Conservation (phyloP, 768 basidiomycete species). For the Pholiota conissans region DNA sequence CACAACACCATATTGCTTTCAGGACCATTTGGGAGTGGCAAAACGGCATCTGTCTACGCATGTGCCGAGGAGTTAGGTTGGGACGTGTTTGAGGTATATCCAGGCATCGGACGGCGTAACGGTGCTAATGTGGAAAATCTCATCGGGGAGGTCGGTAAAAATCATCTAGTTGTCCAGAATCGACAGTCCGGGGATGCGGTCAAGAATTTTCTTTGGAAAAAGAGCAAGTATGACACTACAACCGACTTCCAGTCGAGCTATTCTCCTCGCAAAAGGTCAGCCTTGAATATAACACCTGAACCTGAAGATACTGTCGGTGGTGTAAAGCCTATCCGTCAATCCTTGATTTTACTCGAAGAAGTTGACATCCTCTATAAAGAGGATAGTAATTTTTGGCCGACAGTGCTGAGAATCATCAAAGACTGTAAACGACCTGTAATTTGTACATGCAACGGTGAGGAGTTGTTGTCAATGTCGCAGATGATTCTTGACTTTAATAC, state of each 20-base stretch:
- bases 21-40: constrained; percentile 86
- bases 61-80: constrained; percentile 93
- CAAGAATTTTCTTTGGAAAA: constrained; percentile 19
- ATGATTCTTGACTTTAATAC: not conserved
- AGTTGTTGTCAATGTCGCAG: not conserved
- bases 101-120: constrained; percentile 89
- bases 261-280: constrained; percentile 23
- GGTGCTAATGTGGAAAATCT: constrained; percentile 75
- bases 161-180: constrained; percentile 67
- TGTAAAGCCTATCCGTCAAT: constrained; percentile 60
- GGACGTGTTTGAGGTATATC: constrained; percentile 96
- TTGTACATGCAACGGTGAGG: constrained; percentile 93
- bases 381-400: constrained; percentile 84
- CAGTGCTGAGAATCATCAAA: constrained; percentile 77
- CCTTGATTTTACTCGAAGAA: constrained; percentile 90
- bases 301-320: constrained; percentile 14
- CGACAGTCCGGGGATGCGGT: constrained; percentile 19
- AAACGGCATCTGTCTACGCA: constrained; percentile 91
- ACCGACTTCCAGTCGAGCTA: constrained; percentile 14
- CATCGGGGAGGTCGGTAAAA: constrained; percentile 92
- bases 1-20: constrained; percentile 85
- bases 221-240: constrained; percentile 4
- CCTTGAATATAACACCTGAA: constrained; percentile 6
- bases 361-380: constrained; percentile 92
- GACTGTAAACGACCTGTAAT: constrained; percentile 87